A percentile compares a stretch with the other conserved stretches of the same genome.
phyloP scores from a whole-genome alignment of 2,329 filamentous ascomycete genomes.

The Microcyclospora tardicrescens region DNA sequence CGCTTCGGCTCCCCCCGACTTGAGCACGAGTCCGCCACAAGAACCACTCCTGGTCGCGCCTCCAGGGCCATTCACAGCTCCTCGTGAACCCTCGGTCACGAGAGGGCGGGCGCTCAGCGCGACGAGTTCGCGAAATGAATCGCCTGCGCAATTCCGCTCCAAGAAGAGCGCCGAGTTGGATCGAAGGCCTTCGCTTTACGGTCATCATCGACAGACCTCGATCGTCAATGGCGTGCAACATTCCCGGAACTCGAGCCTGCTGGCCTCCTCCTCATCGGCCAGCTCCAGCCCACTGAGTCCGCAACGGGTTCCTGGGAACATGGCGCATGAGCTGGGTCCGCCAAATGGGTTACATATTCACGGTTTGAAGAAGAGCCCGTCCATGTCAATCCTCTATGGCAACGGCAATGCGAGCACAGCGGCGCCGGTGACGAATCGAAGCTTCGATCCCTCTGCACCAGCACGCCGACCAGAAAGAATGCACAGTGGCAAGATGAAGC shows the following conservation, averaged over 20 bases:
- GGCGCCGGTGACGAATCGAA: constrained; percentile 8
- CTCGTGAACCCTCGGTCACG: constrained; percentile 31
- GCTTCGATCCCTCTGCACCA: constrained; percentile 13
- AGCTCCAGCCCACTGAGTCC: constrained; percentile 73
- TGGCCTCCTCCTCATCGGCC: constrained; percentile 51
- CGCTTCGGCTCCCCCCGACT: constrained; percentile 9
- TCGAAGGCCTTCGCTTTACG: constrained; percentile 48
- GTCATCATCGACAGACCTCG: constrained; percentile 89
- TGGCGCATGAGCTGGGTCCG: constrained; percentile 8
- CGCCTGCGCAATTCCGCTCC: constrained; percentile 28
- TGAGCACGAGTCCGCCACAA: constrained; percentile 19
- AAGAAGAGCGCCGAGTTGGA: constrained; percentile 28
- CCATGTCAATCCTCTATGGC: constrained; percentile 17
- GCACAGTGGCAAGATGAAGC: constrained; percentile 48
- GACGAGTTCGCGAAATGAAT: constrained; percentile 27
- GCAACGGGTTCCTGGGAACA: constrained; percentile 55
- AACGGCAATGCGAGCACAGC: constrained; percentile 9
- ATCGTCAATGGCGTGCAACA: constrained; percentile 96
- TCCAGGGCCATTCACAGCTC: constrained; percentile 9
- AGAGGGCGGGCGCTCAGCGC: constrained; percentile 34
- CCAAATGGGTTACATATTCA: constrained; percentile 8
- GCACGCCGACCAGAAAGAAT: constrained; percentile 30
- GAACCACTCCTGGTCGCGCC: constrained; percentile 21
- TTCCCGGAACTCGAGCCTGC: constrained; percentile 73
- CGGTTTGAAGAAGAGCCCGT: constrained; percentile 21